Evolutionary conservation across 140 eudicot species (phyloP), one percentile per base, ranked within the genome.

Genomic region (Erigeron philadelphicus): DNA sequence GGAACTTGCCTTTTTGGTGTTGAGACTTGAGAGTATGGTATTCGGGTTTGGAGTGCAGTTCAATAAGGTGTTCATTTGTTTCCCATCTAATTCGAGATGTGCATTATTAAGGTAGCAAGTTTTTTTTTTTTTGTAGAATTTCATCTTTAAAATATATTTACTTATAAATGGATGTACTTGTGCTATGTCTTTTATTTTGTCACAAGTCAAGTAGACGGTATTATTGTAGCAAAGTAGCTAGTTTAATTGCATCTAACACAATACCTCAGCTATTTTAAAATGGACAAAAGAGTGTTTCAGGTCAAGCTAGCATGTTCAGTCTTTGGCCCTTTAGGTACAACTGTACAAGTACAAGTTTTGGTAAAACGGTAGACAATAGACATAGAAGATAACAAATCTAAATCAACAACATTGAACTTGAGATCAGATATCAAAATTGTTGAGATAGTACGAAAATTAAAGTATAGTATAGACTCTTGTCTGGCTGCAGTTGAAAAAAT

Each of bases 381-480:
- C 13, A 31, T 2, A 15, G 68, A 64, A 11, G 16, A 72, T 41
- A 72, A 62, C 61, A 72, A 49, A 62, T 52, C 18, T 46, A 42
- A 19, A 43, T 55, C 3, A 8, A 16, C 17, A 18, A 23, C 19
- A 21, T 11, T 15, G 55, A 63, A 10, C 65, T 16, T 55, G 72
- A 68, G 61, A 13, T 35, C 12, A 53, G 52, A 48, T 38, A 40
- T 25, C 16, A 12, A 31, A 67, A 19, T 7, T 53, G 48, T 17
- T 3, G 12, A 66, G 18, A 74, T 15, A 44, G 67, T 52, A 67
- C 53, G 47, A 67, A 67, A 48, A 65, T 47, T 57, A 19, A 72
- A 21, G 66, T 23, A 61, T 49, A 21, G 66, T 23, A 61, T 49
- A 49, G 11, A 61, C 41, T 59, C 64, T 52, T 41, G 66, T 25